A percentile compares a stretch with the other conserved stretches of the same genome.
Evolutionary conservation across 331 rosid genomes (phyloP).

Genomic region (Telfairia occidentalis): DNA sequence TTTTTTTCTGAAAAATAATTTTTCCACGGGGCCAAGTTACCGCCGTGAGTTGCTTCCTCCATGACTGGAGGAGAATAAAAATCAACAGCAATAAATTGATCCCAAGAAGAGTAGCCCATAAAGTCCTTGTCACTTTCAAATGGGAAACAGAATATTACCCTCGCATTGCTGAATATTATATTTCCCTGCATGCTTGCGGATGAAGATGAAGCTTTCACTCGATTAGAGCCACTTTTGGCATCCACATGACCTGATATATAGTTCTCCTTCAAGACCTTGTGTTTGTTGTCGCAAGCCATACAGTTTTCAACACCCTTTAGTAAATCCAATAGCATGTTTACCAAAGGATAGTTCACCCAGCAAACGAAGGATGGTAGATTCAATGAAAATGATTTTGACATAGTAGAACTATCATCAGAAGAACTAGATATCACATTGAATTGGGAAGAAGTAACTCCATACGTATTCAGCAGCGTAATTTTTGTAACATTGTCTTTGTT

Average conservation of each 20-base stretch:
- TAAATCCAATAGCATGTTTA: constrained; percentile 32
- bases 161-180: constrained; percentile 52
- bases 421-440: constrained; percentile 40
- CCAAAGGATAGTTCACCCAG: constrained; percentile 64
- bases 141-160: constrained; percentile 76
- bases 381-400: constrained; percentile 53
- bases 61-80: constrained; percentile 34
- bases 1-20: constrained; percentile 31
- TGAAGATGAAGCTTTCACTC: constrained; percentile 39
- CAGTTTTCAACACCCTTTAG: constrained; percentile 36
- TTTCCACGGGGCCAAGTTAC: constrained; percentile 31
- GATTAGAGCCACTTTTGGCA: constrained; percentile 26
- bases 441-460: constrained; percentile 44
- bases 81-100: constrained; percentile 68
- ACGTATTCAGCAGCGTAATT: constrained; percentile 57
- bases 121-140: constrained; percentile 31
- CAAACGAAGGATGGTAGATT: constrained; percentile 50
- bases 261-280: constrained; percentile 22
- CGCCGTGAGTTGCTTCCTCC: constrained; percentile 23
- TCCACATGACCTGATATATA: constrained; percentile 22
- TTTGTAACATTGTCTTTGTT: constrained; percentile 33
- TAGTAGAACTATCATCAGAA: constrained; percentile 26
- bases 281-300: constrained; percentile 25
- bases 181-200: constrained; percentile 42
- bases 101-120: constrained; percentile 41